Conservation (phyloP, 768 basidiomycete genomes). For the Panellus pusillus region DNA sequence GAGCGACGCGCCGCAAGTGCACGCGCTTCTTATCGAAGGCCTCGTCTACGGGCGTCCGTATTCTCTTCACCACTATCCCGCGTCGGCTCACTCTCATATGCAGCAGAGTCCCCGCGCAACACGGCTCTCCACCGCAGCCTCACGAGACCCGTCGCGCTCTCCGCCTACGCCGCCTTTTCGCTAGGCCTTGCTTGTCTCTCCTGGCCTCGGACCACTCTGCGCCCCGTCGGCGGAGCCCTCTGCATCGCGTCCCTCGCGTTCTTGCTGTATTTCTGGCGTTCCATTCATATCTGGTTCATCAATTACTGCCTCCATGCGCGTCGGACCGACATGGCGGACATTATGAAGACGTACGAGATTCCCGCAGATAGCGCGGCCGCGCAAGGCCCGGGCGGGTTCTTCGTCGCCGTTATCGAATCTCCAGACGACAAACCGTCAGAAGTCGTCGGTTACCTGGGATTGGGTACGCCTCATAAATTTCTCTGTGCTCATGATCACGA, state of each 20-base stretch:
- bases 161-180: neutral
- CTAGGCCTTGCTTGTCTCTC: neutral
- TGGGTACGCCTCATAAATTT: constrained; percentile 16
- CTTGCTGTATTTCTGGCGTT: neutral
- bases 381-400: constrained; percentile 23
- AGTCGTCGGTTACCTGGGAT: constrained; percentile 23
- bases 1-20: constrained; percentile 4
- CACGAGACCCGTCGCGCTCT: neutral
- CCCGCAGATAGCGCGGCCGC: neutral
- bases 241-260: neutral
- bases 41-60: constrained; percentile 11
- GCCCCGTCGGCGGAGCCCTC: neutral
- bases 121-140: neutral
- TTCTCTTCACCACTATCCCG: neutral
- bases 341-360: constrained; percentile 15
- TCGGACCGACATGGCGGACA: constrained; percentile 12
- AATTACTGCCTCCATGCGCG: constrained; percentile 1
- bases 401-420: constrained; percentile 24
- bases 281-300: neutral
- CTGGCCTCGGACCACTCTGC: neutral
- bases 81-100: neutral
- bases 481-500: neutral
- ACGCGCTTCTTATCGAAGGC: constrained; percentile 9
- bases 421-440: constrained; percentile 10
- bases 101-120: constrained; percentile 13